Evolutionary conservation across 371 early-diverging fungal species (phyloP), one percentile per base, ranked within the genome.

Genomic region (Choanephora cucurbitarum): DNA sequence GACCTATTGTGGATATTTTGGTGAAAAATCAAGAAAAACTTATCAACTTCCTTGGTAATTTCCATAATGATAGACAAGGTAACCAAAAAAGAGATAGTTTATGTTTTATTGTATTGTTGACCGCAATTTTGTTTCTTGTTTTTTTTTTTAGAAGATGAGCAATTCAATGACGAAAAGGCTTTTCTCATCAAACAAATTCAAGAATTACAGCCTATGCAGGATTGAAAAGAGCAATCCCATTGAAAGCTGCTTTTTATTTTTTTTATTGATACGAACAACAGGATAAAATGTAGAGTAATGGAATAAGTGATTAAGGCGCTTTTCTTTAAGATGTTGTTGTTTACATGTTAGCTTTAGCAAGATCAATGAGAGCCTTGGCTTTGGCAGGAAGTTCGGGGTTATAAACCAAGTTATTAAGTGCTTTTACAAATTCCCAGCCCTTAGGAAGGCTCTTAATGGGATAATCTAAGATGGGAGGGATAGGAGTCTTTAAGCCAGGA

Each of bases 131-230:
- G n/a, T n/a, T n/a, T n/a, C n/a, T 18, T 37, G 14, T 21, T 47
- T 42, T 34, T 5, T 8, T 44, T 14, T 28, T 15, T 64, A 90
- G 95, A 94, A 69, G 97, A 98, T 73, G 98, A 98, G 72, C 97
- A 95, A 73, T 98, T 98, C 75, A 94, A 92, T 58, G 97, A 97
- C 70, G 98, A 98, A 69, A 98, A 98, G 79, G 89, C 91, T 8
- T 98, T 96, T 68, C 81, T 98, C 55, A 82, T 96, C 57, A 93
- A 90, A 64, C 93, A 96, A 60, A 94, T 98, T 60, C 75, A 85
- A 63, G 83, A 81, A 53, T 66, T 87, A 33, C 70, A 70, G 56
- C 71, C 73, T 50, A 34, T 64, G 48, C 72, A 63, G 50, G 76
- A 76, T 58, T 72, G 70, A 68, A 50, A 48, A 47, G 52, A 43